Evolutionary conservation across 495 filamentous ascomycete species (phyloP).

Genomic region (Xylona heveae): DNA sequence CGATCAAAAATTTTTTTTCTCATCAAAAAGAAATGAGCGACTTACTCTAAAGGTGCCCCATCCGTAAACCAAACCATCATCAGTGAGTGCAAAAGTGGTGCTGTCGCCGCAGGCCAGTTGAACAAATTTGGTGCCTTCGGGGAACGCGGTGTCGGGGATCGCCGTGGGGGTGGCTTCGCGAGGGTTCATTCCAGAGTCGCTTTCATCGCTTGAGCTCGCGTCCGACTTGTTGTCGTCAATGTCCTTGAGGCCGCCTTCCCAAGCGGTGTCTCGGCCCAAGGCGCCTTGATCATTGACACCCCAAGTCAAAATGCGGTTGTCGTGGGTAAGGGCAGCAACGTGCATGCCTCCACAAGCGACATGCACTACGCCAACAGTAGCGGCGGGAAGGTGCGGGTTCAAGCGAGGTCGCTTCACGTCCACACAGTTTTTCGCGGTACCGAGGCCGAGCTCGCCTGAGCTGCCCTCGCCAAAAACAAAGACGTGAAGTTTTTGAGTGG

Average conservation of each 20-base stretch:
- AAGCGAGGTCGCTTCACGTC: constrained; percentile 23
- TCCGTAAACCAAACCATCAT: constrained; percentile 43
- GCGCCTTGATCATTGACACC: constrained; percentile 50
- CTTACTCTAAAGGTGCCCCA: constrained; percentile 54
- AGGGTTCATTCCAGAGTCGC: constrained; percentile 36
- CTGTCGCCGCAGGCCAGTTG: constrained; percentile 43
- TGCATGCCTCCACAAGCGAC: constrained; percentile 47
- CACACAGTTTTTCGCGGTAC: constrained; percentile 14
- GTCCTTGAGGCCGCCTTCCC: constrained; percentile 42
- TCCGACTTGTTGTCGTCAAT: constrained; percentile 25
- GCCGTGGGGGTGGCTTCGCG: constrained; percentile 33
- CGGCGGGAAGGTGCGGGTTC: constrained; percentile 15
- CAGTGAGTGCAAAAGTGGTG: constrained; percentile 40
- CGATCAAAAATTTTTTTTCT: constrained; percentile 2
- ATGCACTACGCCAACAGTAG: constrained; percentile 25
- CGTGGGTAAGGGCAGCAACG: constrained; percentile 33
- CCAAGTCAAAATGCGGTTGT: constrained; percentile 43
- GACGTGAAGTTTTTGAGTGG: constrained; percentile 15
- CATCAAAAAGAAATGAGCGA: too few species aligned
- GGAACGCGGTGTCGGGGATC: constrained; percentile 28
- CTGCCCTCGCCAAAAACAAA: constrained; percentile 23
- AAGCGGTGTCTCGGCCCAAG: constrained; percentile 36
- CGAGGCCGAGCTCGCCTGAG: constrained; percentile 22
- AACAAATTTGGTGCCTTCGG: constrained; percentile 31
- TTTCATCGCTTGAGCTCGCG: constrained; percentile 14